A percentile compares a stretch with the other conserved stretches of the same genome.
These are phyloP conservation scores for Linum usitatissimum DNA, from an alignment of 345 rosid genomes.

Conservation along the genomic window DNA sequence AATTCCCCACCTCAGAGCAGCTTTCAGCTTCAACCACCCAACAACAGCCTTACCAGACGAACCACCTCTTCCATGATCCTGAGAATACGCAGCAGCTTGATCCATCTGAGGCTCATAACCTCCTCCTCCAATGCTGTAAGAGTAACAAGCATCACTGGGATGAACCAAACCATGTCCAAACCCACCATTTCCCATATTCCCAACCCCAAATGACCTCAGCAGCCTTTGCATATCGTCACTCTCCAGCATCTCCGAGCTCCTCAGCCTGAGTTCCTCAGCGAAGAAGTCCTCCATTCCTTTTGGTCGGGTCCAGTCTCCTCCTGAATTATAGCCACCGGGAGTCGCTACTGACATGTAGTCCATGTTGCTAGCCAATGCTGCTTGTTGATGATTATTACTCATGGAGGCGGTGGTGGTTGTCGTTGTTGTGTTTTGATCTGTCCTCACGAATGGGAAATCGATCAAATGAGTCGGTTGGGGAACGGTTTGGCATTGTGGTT, in stretches of 20 bases:
- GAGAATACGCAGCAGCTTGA: constrained; percentile 15
- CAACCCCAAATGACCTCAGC: constrained; percentile 41
- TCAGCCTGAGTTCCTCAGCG: constrained; percentile 56
- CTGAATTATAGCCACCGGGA: constrained; percentile 29
- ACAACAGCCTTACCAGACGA: constrained; percentile 79
- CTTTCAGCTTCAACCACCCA: constrained; percentile 90
- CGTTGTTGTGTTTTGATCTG: constrained; percentile 29
- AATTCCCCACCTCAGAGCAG: constrained; percentile 92
- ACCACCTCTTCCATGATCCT: constrained; percentile 30
- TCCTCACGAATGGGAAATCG: constrained; percentile 44
- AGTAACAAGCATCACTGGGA: constrained; percentile 44
- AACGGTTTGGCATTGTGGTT: constrained; percentile 31
- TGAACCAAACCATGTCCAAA: constrained; percentile 31
- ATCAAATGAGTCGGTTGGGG: constrained; percentile 42
- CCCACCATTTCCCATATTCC: constrained; percentile 5
- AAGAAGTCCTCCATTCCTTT: constrained; percentile 52
- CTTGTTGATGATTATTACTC: constrained; percentile 1
- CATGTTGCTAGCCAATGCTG: constrained; percentile 27
- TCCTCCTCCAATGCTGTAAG: constrained; percentile 23
- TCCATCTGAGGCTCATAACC: constrained; percentile 36
- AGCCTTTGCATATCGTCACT: constrained; percentile 85
- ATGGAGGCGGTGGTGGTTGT: not conserved
- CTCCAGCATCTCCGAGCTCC: constrained; percentile 86
- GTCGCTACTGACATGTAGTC: constrained; percentile 39
- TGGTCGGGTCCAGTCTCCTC: constrained; percentile 56